phyloP scores from a whole-genome alignment of 257 asterid genomes.

The Cordia subcordata region DNA sequence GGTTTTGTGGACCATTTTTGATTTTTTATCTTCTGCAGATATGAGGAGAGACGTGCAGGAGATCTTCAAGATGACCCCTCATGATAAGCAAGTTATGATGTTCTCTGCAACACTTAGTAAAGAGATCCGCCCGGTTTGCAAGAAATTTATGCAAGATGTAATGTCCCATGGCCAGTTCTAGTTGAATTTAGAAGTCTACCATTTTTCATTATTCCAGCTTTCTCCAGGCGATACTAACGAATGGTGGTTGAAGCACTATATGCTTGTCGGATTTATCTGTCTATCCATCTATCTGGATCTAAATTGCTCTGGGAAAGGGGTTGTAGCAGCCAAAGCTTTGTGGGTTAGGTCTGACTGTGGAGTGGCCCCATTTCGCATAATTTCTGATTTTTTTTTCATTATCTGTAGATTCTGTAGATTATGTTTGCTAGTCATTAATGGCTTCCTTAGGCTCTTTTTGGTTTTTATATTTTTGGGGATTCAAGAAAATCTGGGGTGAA shows the following conservation, averaged over 20 bases:
- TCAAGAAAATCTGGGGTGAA: neutral
- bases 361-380: neutral
- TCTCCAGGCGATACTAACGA: slow-evolving; percentile 33
- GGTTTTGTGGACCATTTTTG: neutral
- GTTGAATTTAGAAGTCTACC: slow-evolving; percentile 34
- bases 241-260: slow-evolving; percentile 49
- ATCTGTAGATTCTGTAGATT: neutral
- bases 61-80: slow-evolving; percentile 93
- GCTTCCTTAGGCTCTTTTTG: neutral
- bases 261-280: slow-evolving; percentile 30
- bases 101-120: slow-evolving; percentile 94
- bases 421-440: neutral
- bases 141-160: slow-evolving; percentile 97
- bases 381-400: too few relatives aligned
- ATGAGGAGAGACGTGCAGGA: slow-evolving; percentile 95
- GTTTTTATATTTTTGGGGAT: neutral
- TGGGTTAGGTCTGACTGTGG: neutral
- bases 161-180: slow-evolving; percentile 73
- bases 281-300: slow-evolving; percentile 25
- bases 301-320: slow-evolving; percentile 6
- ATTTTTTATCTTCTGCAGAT: slow-evolving; percentile 30
- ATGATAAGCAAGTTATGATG: slow-evolving; percentile 97
- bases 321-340: neutral
- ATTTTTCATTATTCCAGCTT: slow-evolving; percentile 34
- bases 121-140: slow-evolving; percentile 94